These are phyloP conservation scores for Dactylorhiza incarnata DNA, from an alignment of 106 monocot genomes.

Conservation along the genomic window DNA sequence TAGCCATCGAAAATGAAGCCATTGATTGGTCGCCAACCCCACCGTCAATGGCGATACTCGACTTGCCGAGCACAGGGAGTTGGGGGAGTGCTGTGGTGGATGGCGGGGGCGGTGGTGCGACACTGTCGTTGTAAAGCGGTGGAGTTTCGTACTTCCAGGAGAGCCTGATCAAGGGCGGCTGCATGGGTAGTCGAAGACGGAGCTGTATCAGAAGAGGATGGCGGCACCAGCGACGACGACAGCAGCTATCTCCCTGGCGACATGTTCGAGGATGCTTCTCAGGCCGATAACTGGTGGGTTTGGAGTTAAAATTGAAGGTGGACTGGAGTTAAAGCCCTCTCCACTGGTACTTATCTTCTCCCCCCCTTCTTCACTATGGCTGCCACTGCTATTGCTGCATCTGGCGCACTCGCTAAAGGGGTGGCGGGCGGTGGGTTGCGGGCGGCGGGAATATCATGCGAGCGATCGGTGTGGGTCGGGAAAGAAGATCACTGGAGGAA, in stretches of 20 bases:
- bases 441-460: too few species aligned
- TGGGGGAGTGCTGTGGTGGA: conserved; percentile 17
- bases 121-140: conserved; percentile 33
- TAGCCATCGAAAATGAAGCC: too few species aligned
- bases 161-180: conserved; percentile 15
- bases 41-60: not conserved
- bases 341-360: too few species aligned
- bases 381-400: too few species aligned
- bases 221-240: conserved; percentile 42
- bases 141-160: conserved; percentile 47
- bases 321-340: too few species aligned
- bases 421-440: too few species aligned
- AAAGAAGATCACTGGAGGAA: too few species aligned
- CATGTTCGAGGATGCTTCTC: conserved; percentile 15
- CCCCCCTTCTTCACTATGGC: too few species aligned
- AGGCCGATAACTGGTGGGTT: conserved; percentile 15
- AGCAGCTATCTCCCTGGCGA: conserved; percentile 25
- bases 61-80: conserved; percentile 29
- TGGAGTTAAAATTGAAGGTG: conserved; percentile 3
- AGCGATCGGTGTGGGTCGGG: too few species aligned
- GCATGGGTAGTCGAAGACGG: not conserved
- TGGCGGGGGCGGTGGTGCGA: conserved; percentile 8
- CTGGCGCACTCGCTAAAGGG: too few species aligned
- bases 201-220: conserved; percentile 38
- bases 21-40: too few species aligned